A percentile compares a stretch with the other conserved stretches of the same genome.
Conservation (phyloP, 2,329 filamentous ascomycete genomes). For the Talaromyces amestolkiae region DNA sequence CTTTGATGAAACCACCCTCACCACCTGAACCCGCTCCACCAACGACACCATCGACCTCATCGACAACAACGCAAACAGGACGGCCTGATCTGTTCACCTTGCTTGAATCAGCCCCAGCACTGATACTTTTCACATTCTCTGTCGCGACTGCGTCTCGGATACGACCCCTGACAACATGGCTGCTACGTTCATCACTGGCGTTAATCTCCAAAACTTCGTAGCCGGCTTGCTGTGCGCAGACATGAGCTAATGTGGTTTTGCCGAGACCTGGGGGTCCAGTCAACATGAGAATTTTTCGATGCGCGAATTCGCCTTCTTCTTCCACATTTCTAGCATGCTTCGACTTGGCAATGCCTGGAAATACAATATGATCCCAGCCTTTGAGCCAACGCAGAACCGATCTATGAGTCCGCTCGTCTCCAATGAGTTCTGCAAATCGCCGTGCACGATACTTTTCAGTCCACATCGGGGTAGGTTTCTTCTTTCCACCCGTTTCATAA, state of each 20-base stretch:
- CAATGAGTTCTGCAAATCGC: constrained; percentile 88
- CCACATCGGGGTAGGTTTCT: constrained; percentile 62
- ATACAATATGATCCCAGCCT: constrained; percentile 88
- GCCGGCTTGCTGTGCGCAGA: constrained; percentile 90
- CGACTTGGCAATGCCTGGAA: constrained; percentile 68
- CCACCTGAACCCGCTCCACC: constrained; percentile 71
- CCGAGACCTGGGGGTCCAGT: constrained; percentile 90
- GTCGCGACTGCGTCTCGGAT: constrained; percentile 91
- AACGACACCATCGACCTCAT: constrained; percentile 94
- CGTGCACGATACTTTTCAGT: constrained; percentile 95
- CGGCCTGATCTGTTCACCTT: constrained; percentile 69
- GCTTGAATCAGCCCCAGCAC: constrained; percentile 46
- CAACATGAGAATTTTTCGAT: constrained; percentile 83
- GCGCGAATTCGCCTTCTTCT: constrained; percentile 67
- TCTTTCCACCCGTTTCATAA: constrained; percentile 28
- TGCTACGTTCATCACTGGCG: constrained; percentile 90
- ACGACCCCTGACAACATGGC: constrained; percentile 82
- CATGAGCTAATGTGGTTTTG: constrained; percentile 94
- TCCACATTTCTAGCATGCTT: constrained; percentile 52
- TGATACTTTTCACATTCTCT: constrained; percentile 77
- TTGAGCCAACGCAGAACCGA: constrained; percentile 91
- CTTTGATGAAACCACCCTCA: constrained; percentile 93
- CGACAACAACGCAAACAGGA: constrained; percentile 89
- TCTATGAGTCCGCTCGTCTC: constrained; percentile 90
- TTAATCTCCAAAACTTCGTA: constrained; percentile 98